Evolutionary conservation across 495 filamentous ascomycete species (phyloP), one percentile per base, ranked within the genome.

Genomic region (Thermothielavioides terrestris): DNA sequence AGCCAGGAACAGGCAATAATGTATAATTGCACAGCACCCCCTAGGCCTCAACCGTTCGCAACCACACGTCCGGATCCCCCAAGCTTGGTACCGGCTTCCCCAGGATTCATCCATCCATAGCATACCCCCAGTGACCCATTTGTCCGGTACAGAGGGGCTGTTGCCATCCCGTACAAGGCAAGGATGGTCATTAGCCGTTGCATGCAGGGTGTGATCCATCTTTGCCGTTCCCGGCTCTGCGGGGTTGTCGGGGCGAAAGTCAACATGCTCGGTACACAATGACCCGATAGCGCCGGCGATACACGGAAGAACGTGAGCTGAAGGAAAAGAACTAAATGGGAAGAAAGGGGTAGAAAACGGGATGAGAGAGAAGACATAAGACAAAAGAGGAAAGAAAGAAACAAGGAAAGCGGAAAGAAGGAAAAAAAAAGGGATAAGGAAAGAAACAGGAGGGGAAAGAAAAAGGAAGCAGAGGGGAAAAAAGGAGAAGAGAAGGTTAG

Each of bases 161-260:
- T 27, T 41, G 11, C 7, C 18, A 34, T 42, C 51, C 51, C 37
- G 17, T 43, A 47, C 14, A 52, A 32, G 50, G 43, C 32, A 55
- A 31, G 28, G 45, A 53, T 53, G 47, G 32, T 17, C 40, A 57
- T 46, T 38, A 52, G 39, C 55, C 51, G 45, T 54, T 41, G 38
- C n/a, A n/a, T n/a, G n/a, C 30, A 52, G 31, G 32, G 23, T 36
- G 45, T 44, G 25, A 49, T 49, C 38, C 23, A 12, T 49, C 21
- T 15, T 27, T 10, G 36, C 51, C 22, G 35, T 21, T 39, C 36
- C 21, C 25, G 35, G 32, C 22, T 14, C 31, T 57, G 57, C 50
- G 53, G 53, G 54, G 54, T 49, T 35, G 20, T 35, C 30, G 20
- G 20, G 41, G 15, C 20, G 21, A 8, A 34, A 18, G 28, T 40